Percentiles rank a stretch among this genome's conserved stretches.
phyloP scores from a whole-genome alignment of 176 grass and related monocot species.

The Avena insularis region DNA sequence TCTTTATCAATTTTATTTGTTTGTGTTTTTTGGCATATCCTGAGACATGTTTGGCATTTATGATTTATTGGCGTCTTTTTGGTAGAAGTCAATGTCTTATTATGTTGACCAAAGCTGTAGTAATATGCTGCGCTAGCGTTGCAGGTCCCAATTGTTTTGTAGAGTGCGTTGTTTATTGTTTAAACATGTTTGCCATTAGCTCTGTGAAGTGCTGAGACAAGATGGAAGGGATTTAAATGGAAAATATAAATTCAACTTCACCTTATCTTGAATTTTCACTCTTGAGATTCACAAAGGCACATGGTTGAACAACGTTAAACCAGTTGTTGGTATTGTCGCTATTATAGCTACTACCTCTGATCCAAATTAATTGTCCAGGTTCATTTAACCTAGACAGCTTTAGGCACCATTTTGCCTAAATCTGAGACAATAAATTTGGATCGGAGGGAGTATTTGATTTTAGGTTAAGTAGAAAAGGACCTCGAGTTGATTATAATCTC shows the following conservation, averaged over 20 bases:
- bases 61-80: not conserved
- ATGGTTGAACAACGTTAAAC: not conserved
- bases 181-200: not conserved
- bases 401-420: too few relatives aligned
- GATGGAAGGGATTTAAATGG: not conserved
- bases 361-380: too few relatives aligned
- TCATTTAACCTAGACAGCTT: too few relatives aligned
- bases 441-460: not conserved
- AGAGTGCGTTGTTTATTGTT: not conserved
- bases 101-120: slow-evolving; percentile 4
- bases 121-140: slow-evolving; percentile 16
- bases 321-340: not conserved
- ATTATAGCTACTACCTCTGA: not conserved
- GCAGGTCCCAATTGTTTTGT: slow-evolving; percentile 9
- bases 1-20: not conserved
- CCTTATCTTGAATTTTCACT: slow-evolving; percentile 7
- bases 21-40: not conserved
- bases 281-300: slow-evolving; percentile 5
- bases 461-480: not conserved
- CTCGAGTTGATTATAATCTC: not conserved
- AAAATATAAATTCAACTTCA: not conserved
- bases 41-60: not conserved
- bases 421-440: too few relatives aligned
- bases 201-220: not conserved
- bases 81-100: not conserved